A percentile compares a stretch with the other conserved stretches of the same genome.
These are phyloP conservation scores for Cladosporium colombiae DNA, from an alignment of 2,329 filamentous ascomycete genomes.

Conservation along the genomic window DNA sequence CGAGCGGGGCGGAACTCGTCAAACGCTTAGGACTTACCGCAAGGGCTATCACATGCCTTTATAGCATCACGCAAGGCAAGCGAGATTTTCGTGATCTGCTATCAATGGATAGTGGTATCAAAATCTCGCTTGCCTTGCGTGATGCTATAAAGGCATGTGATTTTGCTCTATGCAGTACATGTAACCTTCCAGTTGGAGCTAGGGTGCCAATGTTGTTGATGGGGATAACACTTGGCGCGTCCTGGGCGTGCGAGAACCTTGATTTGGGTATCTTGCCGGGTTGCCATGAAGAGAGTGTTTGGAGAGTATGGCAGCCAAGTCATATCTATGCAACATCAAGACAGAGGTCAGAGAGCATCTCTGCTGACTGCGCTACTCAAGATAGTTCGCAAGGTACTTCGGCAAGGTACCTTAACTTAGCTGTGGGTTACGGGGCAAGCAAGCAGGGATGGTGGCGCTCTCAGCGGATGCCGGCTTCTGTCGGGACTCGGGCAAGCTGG, in stretches of 20 bases:
- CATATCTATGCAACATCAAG: neutral
- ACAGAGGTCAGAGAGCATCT: neutral
- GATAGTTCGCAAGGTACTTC: neutral
- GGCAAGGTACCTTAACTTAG: neutral
- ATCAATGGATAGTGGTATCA: conserved; percentile 16
- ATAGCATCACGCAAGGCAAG: conserved; percentile 10
- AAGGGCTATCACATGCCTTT: conserved; percentile 2
- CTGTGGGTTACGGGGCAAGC: neutral
- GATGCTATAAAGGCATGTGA: neutral
- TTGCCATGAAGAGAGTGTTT: neutral
- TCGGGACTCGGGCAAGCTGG: neutral
- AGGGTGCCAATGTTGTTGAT: conserved; percentile 17
- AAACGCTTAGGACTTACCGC: neutral
- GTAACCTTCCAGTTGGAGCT: conserved; percentile 20
- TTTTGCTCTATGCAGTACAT: neutral
- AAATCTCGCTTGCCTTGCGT: conserved; percentile 11
- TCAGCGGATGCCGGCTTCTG: neutral
- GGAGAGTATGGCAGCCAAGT: neutral
- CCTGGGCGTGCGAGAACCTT: conserved; percentile 4
- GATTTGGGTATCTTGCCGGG: neutral
- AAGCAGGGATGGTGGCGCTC: neutral
- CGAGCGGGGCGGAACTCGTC: neutral
- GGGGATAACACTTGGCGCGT: conserved; percentile 13
- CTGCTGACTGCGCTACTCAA: neutral
- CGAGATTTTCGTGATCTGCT: neutral